Conservation (phyloP, 306 rosid genomes). For the Medicago lupulina region DNA sequence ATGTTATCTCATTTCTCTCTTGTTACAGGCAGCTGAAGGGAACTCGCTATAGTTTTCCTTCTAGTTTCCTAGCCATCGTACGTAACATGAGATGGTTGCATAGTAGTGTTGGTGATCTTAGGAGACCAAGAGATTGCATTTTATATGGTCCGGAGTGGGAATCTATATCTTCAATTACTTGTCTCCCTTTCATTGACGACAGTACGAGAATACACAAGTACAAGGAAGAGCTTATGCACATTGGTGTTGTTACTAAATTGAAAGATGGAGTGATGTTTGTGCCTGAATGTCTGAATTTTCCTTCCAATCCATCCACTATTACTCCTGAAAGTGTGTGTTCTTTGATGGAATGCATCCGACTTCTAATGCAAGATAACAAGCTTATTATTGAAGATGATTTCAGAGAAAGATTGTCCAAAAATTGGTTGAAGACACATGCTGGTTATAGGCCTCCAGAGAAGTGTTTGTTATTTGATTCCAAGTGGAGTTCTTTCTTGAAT, state of each 20-base stretch:
- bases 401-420: too few relatives aligned
- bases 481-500: too few relatives aligned
- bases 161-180: slow-evolving; percentile 56
- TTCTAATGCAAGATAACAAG: slow-evolving; percentile 13
- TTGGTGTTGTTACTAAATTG: slow-evolving; percentile 54
- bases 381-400: too few relatives aligned
- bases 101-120: slow-evolving; percentile 49
- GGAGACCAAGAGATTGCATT: background rate
- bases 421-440: too few relatives aligned
- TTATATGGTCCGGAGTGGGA: slow-evolving; percentile 50
- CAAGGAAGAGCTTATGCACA: slow-evolving; percentile 57
- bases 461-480: too few relatives aligned
- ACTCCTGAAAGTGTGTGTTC: background rate
- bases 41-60: slow-evolving; percentile 36
- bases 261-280: background rate
- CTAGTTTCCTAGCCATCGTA: slow-evolving; percentile 39
- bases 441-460: too few relatives aligned
- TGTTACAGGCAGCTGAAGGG: slow-evolving; percentile 48
- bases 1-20: slow-evolving; percentile 54
- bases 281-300: background rate
- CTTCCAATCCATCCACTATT: background rate
- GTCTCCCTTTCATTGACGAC: slow-evolving; percentile 71
- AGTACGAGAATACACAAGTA: slow-evolving; percentile 48
- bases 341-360: slow-evolving; percentile 49
- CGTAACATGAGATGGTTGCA: slow-evolving; percentile 56